A percentile compares a stretch with the other conserved stretches of the same genome.
phyloP scores from a whole-genome alignment of 176 grass and related monocot genomes.

The Rhynchospora tenuis region DNA sequence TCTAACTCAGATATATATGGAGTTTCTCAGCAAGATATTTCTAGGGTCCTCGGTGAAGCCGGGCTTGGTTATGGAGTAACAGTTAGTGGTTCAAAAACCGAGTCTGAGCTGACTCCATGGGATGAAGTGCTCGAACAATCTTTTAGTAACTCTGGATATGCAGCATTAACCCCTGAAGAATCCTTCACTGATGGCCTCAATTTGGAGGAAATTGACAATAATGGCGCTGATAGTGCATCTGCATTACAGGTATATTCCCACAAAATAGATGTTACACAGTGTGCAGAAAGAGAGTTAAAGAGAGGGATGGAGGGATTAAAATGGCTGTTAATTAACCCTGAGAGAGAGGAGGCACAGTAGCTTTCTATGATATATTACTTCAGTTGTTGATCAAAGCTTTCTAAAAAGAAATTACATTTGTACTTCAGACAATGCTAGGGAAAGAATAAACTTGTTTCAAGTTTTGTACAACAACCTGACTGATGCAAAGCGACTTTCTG shows the following conservation, averaged over 20 bases:
- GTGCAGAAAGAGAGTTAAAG: not conserved
- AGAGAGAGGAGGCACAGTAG: too few relatives aligned
- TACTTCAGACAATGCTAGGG: too few relatives aligned
- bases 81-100: constrained; percentile 32
- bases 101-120: constrained; percentile 48
- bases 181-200: constrained; percentile 53
- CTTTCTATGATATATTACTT: too few relatives aligned
- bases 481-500: too few relatives aligned
- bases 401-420: too few relatives aligned
- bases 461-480: too few relatives aligned
- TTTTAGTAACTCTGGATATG: constrained; percentile 37
- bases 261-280: not conserved
- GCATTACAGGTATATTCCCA: constrained; percentile 52
- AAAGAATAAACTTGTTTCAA: too few relatives aligned
- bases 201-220: constrained; percentile 38
- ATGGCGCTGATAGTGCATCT: constrained; percentile 38
- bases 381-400: too few relatives aligned
- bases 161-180: constrained; percentile 48
- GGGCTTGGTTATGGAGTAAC: constrained; percentile 37
- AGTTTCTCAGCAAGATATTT: constrained; percentile 41
- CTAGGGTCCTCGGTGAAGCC: constrained; percentile 49
- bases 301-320: too few relatives aligned
- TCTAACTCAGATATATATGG: constrained; percentile 46
- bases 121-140: constrained; percentile 40
- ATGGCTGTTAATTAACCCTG: too few relatives aligned